phyloP scores from a whole-genome alignment of 2,329 filamentous ascomycete genomes.

The Colletotrichum cuscutae region DNA sequence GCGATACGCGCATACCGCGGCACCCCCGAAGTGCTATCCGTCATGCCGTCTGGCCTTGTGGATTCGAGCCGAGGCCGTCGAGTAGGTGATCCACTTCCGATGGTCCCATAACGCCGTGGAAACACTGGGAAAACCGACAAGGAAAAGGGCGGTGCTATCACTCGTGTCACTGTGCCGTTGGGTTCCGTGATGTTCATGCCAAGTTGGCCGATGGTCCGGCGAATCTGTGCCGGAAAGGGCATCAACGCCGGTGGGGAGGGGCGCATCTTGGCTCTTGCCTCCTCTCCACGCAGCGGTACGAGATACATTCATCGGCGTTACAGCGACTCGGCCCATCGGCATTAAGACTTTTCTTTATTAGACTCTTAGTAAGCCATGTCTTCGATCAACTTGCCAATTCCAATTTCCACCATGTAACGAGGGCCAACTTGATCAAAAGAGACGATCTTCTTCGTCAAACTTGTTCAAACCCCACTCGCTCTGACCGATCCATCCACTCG shows the following conservation, averaged over 20 bases:
- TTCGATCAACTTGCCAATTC: background rate
- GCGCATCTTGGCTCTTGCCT: no score
- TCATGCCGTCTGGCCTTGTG: background rate
- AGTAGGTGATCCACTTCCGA: background rate
- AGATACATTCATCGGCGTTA: slow-evolving; percentile 25
- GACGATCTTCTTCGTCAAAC: background rate
- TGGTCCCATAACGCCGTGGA: background rate
- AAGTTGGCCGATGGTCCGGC: background rate
- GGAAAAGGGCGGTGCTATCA: background rate
- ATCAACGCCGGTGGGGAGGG: slow-evolving; percentile 14
- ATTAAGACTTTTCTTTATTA: background rate
- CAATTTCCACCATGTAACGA: background rate
- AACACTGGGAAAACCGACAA: slow-evolving; percentile 2
- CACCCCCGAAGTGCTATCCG: background rate
- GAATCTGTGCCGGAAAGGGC: slow-evolving; percentile 5
- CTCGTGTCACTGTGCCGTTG: no score
- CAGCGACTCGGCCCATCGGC: slow-evolving; percentile 17
- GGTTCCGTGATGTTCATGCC: background rate
- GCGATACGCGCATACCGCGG: slow-evolving; percentile 7
- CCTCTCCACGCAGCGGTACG: background rate
- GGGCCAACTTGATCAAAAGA: background rate
- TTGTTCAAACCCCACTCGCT: slow-evolving; percentile 13
- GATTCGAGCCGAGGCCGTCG: slow-evolving; percentile 16
- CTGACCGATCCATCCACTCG: slow-evolving; percentile 21
- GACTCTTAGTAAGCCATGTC: background rate